phyloP scores from a whole-genome alignment of 129 eudicot genomes.

The Sambucus nigra region DNA sequence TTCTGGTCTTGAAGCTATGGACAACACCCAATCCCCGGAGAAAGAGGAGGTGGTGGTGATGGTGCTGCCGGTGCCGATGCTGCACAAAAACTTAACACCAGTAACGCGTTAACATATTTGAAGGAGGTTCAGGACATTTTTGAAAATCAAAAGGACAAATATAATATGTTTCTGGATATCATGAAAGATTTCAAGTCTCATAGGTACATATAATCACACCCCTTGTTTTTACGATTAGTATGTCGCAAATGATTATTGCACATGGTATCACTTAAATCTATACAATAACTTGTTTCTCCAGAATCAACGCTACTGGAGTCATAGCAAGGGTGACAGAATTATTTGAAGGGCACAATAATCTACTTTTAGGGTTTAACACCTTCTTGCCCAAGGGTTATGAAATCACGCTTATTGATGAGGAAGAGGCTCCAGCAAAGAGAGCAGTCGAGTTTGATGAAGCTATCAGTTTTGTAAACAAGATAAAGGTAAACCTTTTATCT shows the following conservation, averaged over 20 bases:
- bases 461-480: slow-evolving; percentile 89
- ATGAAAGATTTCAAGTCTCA: slow-evolving; percentile 96
- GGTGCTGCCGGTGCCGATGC: slow-evolving; percentile 27
- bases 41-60: slow-evolving; percentile 33
- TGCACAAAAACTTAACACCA: slow-evolving; percentile 68
- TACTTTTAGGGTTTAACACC: slow-evolving; percentile 85
- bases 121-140: slow-evolving; percentile 96
- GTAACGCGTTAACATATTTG: slow-evolving; percentile 76
- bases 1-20: slow-evolving; percentile 40
- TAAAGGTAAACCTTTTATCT: slow-evolving; percentile 49
- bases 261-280: background rate
- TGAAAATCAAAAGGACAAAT: slow-evolving; percentile 78
- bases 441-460: slow-evolving; percentile 91
- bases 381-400: slow-evolving; percentile 96
- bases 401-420: slow-evolving; percentile 75
- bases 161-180: slow-evolving; percentile 74
- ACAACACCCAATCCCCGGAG: slow-evolving; percentile 51
- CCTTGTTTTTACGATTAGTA: background rate
- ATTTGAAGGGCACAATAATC: slow-evolving; percentile 80
- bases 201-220: slow-evolving; percentile 32
- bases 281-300: slow-evolving; percentile 26
- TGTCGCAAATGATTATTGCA: slow-evolving; percentile 1
- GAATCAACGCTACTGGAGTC: slow-evolving; percentile 93
- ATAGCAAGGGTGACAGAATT: slow-evolving; percentile 86
- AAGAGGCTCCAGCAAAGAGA: slow-evolving; percentile 72